Evolutionary conservation across 1,284 basidiomycete species (phyloP).

Genomic region (Ustilago cynodontis): DNA sequence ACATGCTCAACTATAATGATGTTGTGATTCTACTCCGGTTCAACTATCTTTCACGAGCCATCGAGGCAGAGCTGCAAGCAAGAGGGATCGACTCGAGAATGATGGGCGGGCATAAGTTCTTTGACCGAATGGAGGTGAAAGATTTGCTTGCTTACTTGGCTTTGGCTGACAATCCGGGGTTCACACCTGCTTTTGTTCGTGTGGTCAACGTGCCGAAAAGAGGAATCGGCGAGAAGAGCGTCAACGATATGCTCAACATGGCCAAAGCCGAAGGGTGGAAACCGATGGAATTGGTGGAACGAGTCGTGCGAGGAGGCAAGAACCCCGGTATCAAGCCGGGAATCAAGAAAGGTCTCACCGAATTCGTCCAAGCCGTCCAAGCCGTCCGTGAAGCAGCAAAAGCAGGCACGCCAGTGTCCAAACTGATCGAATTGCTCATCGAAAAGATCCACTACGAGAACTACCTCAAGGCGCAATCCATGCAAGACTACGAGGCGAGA

Average conservation of each 20-base stretch:
- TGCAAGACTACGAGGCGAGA: constrained; percentile 78
- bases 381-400: constrained; percentile 75
- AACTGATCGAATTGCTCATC: constrained; percentile 77
- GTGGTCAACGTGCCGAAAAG: constrained; percentile 82
- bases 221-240: constrained; percentile 84
- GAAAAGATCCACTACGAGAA: constrained; percentile 78
- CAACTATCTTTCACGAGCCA: constrained; percentile 82
- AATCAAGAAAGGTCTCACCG: constrained; percentile 76
- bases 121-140: constrained; percentile 82
- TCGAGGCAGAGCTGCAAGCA: constrained; percentile 83
- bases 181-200: constrained; percentile 78
- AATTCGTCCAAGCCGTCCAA: constrained; percentile 76
- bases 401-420: constrained; percentile 76
- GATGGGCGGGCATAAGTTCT: constrained; percentile 86
- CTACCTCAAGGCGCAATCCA: constrained; percentile 76
- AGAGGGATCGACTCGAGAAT: constrained; percentile 82
- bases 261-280: constrained; percentile 75
- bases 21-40: constrained; percentile 77
- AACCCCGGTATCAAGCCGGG: constrained; percentile 77
- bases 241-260: constrained; percentile 75
- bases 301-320: constrained; percentile 48
- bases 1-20: constrained; percentile 73
- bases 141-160: constrained; percentile 82
- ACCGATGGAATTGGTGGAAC: constrained; percentile 74
- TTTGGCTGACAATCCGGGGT: constrained; percentile 83